Evolutionary conservation across 2,329 filamentous ascomycete genomes (phyloP).

Genomic region (Xylariaceae sp.): DNA sequence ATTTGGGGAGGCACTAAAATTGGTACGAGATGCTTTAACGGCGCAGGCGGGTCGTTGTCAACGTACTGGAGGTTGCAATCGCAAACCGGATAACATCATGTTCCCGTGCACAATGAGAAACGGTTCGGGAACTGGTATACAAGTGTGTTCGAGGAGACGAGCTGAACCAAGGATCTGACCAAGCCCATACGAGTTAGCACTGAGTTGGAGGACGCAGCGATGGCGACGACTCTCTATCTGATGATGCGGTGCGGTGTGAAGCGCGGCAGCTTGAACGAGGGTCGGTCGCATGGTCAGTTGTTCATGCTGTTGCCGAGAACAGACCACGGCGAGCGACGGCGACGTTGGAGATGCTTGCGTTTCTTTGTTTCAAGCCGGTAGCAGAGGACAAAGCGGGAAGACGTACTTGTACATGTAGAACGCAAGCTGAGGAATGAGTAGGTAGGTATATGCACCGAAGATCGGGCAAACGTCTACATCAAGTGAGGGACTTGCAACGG

Average conservation of each 20-base stretch:
- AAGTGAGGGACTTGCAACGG: slow-evolving; percentile 8
- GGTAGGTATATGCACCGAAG: slow-evolving; percentile 1
- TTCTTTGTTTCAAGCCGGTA: neutral
- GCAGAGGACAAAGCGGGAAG: neutral
- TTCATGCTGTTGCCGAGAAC: neutral
- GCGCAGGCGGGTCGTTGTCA: slow-evolving; percentile 32
- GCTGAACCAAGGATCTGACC: slow-evolving; percentile 28
- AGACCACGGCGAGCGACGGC: slow-evolving; percentile 10
- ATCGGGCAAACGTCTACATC: slow-evolving; percentile 11
- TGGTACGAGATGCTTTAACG: slow-evolving; percentile 4
- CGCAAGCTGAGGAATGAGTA: neutral
- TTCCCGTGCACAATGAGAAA: slow-evolving; percentile 24
- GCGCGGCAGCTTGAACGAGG: slow-evolving; percentile 8
- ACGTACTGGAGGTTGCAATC: slow-evolving; percentile 38
- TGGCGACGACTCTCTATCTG: slow-evolving; percentile 11
- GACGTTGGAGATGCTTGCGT: neutral
- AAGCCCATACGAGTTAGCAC: slow-evolving; percentile 27
- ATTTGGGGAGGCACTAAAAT: slow-evolving; percentile 11
- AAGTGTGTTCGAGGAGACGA: slow-evolving; percentile 19
- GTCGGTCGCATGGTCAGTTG: slow-evolving; percentile 18
- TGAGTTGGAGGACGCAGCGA: slow-evolving; percentile 24
- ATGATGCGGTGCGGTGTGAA: neutral
- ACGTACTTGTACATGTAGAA: slow-evolving; percentile 18
- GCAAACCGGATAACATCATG: slow-evolving; percentile 40
- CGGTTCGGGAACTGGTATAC: slow-evolving; percentile 22